Percentiles rank a stretch among this genome's conserved stretches.
Conservation (phyloP, 1,284 basidiomycete genomes). For the Heliocybe sulcata region DNA sequence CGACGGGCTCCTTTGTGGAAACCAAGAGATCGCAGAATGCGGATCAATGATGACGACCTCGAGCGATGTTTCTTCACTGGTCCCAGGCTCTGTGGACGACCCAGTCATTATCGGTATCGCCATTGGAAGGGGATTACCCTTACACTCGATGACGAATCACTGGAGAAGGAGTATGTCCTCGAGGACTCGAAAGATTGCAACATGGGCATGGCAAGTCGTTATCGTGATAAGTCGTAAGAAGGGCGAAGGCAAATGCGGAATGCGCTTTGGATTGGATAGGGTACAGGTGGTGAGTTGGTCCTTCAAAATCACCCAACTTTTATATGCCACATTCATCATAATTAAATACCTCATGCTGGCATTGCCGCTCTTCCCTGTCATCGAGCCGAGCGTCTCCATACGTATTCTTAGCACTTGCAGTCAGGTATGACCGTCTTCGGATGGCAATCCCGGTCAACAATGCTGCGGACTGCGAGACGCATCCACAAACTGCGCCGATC, state of each 20-base stretch:
- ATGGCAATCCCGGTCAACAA: background rate
- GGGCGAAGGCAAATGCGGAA: too few species aligned
- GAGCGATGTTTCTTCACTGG: too few species aligned
- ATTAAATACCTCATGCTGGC: background rate
- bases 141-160: background rate
- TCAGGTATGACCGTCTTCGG: background rate
- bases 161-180: background rate
- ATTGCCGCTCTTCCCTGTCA: background rate
- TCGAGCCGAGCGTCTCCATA: background rate
- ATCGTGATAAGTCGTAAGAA: background rate
- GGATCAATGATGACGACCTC: too few species aligned
- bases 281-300: background rate
- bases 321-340: background rate
- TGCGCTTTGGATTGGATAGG: too few species aligned
- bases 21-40: too few species aligned
- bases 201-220: background rate
- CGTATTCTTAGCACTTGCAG: background rate
- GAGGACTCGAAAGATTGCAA: background rate
- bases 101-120: too few species aligned
- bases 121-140: background rate
- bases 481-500: background rate
- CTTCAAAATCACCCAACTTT: background rate
- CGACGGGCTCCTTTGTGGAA: background rate
- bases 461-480: background rate
- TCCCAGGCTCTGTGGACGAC: too few species aligned